Percentiles rank a stretch among this genome's conserved stretches.
Evolutionary conservation across 2,329 filamentous ascomycete species (phyloP).

Genomic region (Aureobasidium lini): DNA sequence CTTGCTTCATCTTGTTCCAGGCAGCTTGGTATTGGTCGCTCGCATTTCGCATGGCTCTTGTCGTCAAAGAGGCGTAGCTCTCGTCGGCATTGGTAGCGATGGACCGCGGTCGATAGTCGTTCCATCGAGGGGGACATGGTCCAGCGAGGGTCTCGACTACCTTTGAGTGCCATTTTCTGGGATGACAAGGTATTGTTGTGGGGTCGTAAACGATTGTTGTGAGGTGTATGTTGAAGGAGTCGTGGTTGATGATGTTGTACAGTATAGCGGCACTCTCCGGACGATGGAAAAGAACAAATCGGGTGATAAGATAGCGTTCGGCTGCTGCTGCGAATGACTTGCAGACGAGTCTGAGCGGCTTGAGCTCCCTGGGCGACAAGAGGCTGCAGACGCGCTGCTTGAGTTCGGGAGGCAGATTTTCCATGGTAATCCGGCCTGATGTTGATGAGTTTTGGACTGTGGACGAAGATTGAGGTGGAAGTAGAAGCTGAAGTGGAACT

Average conservation of each 20-base stretch:
- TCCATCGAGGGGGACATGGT: too few species aligned
- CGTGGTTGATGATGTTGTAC: not conserved
- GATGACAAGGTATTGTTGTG: not conserved
- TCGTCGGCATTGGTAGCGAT: not conserved
- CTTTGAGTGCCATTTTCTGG: too few species aligned
- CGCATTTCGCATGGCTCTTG: not conserved
- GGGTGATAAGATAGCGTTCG: not conserved
- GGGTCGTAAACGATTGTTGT: not conserved
- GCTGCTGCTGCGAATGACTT: not conserved
- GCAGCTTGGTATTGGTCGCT: not conserved
- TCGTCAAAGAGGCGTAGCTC: not conserved
- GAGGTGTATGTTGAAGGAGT: not conserved
- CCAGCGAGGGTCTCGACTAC: too few species aligned
- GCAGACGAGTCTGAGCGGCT: not conserved
- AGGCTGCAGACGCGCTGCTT: slow-evolving; percentile 1
- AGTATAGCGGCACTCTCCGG: not conserved
- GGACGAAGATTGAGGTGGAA: not conserved
- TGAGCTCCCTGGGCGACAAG: not conserved
- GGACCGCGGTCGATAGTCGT: not conserved
- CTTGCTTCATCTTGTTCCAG: not conserved
- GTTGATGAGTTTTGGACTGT: fast-evolving
- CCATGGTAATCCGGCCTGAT: not conserved
- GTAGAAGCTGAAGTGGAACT: not conserved
- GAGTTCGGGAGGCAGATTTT: not conserved
- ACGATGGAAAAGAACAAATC: not conserved